These are phyloP conservation scores for Lasiosphaeris hirsuta DNA, from an alignment of 495 filamentous ascomycete genomes.

Conservation along the genomic window DNA sequence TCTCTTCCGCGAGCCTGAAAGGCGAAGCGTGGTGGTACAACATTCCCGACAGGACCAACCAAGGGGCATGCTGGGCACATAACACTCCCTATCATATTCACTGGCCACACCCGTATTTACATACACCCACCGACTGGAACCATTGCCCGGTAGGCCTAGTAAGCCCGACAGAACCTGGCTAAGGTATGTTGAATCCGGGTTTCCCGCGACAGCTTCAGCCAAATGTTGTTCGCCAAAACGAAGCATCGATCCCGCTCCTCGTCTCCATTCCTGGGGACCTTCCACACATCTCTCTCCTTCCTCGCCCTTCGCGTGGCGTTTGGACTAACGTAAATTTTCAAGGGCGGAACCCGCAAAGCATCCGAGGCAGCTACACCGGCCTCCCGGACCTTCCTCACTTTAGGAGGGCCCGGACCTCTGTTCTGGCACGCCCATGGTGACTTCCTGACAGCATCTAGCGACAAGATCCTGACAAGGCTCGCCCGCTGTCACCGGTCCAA, in stretches of 20 bases:
- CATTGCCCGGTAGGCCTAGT: neutral
- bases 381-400: conserved; percentile 10
- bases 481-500: neutral
- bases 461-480: too few relatives aligned
- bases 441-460: neutral
- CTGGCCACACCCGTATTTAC: too few relatives aligned
- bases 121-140: neutral
- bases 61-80: neutral
- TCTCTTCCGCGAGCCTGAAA: neutral
- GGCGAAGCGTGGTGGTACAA: conserved; percentile 8
- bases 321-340: neutral
- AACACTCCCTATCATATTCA: too few relatives aligned
- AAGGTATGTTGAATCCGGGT: neutral
- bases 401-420: conserved; percentile 13
- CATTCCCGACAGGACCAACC: conserved; percentile 16
- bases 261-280: neutral
- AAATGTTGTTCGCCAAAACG: neutral
- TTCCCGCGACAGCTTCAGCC: neutral
- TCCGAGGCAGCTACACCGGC: conserved; percentile 3
- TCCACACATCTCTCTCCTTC: neutral
- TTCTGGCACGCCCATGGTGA: conserved; percentile 14
- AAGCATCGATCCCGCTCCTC: neutral
- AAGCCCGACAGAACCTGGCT: neutral
- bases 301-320: neutral
- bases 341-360: neutral